Base-by-base conservation (phyloP, 2,329 filamentous ascomycete species). In the Claviceps quebecensis region DNA sequence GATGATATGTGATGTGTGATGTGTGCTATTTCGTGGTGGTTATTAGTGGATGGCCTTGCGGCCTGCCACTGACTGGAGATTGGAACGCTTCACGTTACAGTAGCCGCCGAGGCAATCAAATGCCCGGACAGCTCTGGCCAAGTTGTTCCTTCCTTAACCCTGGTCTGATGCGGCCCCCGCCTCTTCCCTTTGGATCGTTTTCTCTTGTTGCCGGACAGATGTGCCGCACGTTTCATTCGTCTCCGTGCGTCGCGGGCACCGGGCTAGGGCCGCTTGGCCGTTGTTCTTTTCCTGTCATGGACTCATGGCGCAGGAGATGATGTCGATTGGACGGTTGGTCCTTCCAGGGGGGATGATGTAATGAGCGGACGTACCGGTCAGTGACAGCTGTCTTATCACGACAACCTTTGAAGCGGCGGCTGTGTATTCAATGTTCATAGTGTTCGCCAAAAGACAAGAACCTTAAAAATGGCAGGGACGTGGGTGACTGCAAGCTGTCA, bases 301-400 rank as follows among this genome's bases (percentile, higher is more conserved):
- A 38, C 29, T 40, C 48, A 26, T 50, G 17, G 29, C 38, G 40
- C 48, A 50, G 48, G 17, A 50, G 7, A 45, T 50, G 48, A 41
- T 41, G 40, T 49, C 40, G 17, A 17, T 37, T 23, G 13, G 17
- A 11, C 9, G 29, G 9, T 34, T 11, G 29, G 29, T 4, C 9
- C 29, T 34, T 11, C 29, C 9, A 34, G 9, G 29, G 29, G 3
- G 3, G 29, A 34, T 34, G 29, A 34, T 34, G 29, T 34, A 34
- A 34, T 34, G 29, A 34, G 29, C 4, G 29, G 29, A 34, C 3
- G 9, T 34, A 34, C 29, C 29, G 29, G 9, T 34, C 29, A 34
- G 29, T 34, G 29, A 34, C 29, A 34, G 29, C 29, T 4, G 29
- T 3, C 29, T 34, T 19, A 34, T 34, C 29, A 34, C 29, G 29